Evolutionary conservation across 73 alveolate genomes (phyloP), one percentile per base, ranked within the genome.

Genomic region (Paramecium sonneborni): DNA sequence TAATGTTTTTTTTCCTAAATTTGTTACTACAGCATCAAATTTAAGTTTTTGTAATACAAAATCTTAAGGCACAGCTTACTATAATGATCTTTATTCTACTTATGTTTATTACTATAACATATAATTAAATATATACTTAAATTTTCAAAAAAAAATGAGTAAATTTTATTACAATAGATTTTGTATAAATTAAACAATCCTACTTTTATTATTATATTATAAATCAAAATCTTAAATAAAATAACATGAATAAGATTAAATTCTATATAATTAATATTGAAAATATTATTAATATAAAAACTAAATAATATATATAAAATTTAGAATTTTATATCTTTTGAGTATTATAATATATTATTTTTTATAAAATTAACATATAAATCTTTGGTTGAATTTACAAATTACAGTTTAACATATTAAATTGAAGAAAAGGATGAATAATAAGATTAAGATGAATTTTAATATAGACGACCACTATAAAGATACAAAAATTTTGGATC

Each of bases 51-150:
- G 86, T 18, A 44, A 30, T 37, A 8, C 26, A 9, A 79, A 79
- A 79, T 79, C 90, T 44, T 79, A 30, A 24, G 90, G 90, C 23
- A 41, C 62, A 41, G 69, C 8, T 46, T 46, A 44, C 90, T 62
- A 72, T 12, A 72, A 72, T 34, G 52, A 20, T 30, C 84, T 46
- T 32, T 62, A 12, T 26, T 20, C 84, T n/a, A 52, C 68, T 52
- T 52, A 52, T 62, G 48, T 7, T 62, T 62, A 32, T 62, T 62
- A 62, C 24, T 62, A 32, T 62, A 23, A 32, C 84, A 62, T 62
- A 3, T 52, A 52, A 52, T 18, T 52, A 52, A 52, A n/a, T 18
- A 52, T 52, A 52, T n/a, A n/a, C n/a, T n/a, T n/a, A n/a, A n/a
- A n/a, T n/a, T n/a, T n/a, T n/a, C n/a, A 52, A 52, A 21, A 28